A percentile compares a stretch with the other conserved stretches of the same genome.
These are phyloP conservation scores for Torulaspora microellipsoides DNA, from an alignment of 805 yeast species.

Conservation along the genomic window DNA sequence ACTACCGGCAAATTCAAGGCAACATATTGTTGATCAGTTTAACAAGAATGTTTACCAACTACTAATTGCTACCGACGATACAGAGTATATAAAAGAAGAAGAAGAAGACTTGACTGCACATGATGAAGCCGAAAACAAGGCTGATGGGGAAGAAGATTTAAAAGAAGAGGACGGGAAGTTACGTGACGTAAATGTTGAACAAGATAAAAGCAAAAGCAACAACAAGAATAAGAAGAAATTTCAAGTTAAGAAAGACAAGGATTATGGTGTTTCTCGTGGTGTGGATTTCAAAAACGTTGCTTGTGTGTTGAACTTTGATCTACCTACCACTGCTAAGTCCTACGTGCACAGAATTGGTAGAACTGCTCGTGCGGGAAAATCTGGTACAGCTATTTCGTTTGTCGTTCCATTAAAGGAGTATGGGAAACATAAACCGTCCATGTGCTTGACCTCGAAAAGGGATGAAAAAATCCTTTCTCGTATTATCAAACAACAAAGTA, in stretches of 20 bases:
- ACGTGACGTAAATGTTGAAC: conserved; percentile 9
- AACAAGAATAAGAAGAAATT: conserved; percentile 27
- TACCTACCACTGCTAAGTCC: conserved; percentile 83
- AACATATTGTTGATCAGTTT: conserved; percentile 93
- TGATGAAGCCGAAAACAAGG: conserved; percentile 18
- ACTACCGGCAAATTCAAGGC: conserved; percentile 84
- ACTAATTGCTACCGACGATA: conserved; percentile 93
- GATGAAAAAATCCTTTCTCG: conserved; percentile 84
- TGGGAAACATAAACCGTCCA: conserved; percentile 84
- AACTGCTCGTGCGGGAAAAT: conserved; percentile 95
- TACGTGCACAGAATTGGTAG: conserved; percentile 94
- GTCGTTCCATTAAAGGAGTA: conserved; percentile 78
- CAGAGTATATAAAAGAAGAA: conserved; percentile 52
- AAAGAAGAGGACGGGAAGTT: not conserved
- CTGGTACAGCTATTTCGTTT: conserved; percentile 92
- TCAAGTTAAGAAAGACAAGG: conserved; percentile 50
- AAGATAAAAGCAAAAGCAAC: conserved; percentile 22
- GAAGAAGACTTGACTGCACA: conserved; percentile 32
- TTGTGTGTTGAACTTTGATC: conserved; percentile 91
- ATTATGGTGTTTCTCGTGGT: conserved; percentile 94
- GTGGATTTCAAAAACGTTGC: conserved; percentile 95
- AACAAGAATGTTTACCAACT: conserved; percentile 83
- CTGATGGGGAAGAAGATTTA: conserved; percentile 10
- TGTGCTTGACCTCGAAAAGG: conserved; percentile 60
- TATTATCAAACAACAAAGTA: conserved; percentile 70